Conservation (phyloP, 768 basidiomycete genomes). For the Crassisporium funariophilum region DNA sequence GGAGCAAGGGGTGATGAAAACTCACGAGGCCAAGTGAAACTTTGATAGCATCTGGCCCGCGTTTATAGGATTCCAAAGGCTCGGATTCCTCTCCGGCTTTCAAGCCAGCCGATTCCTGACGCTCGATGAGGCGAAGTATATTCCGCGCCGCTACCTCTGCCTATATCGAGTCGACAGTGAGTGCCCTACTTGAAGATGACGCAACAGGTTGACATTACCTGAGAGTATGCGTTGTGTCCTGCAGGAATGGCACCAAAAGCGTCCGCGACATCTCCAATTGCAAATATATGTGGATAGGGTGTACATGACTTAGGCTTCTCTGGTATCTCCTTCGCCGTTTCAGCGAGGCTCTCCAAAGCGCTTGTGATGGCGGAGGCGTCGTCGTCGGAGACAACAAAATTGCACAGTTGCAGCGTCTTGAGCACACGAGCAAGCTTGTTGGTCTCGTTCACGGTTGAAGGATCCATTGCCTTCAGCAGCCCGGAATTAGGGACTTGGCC, state of each 20-base stretch:
- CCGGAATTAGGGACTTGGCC: conserved; percentile 61
- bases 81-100: conserved; percentile 12
- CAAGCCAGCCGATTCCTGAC: conserved; percentile 4
- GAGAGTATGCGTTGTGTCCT: conserved; percentile 57
- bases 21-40: conserved; percentile 61
- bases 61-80: conserved; percentile 46
- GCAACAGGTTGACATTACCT: conserved; percentile 29
- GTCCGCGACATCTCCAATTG: conserved; percentile 63
- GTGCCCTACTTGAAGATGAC: background rate
- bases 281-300: conserved; percentile 59
- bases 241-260: conserved; percentile 66
- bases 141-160: conserved; percentile 58
- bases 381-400: too few species aligned
- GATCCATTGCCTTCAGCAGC: conserved; percentile 45
- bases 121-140: conserved; percentile 46
- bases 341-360: conserved; percentile 20
- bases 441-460: conserved; percentile 37
- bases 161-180: conserved; percentile 17
- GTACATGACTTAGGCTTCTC: conserved; percentile 16
- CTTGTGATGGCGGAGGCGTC: too few species aligned
- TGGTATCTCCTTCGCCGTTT: background rate
- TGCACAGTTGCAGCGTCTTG: conserved; percentile 58
- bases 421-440: conserved; percentile 47
- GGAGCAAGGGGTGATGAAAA: conserved; percentile 1
- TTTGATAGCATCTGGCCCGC: conserved; percentile 57